Evolutionary conservation across 1,284 basidiomycete species (phyloP).

Genomic region (Sphagnurus paluster): DNA sequence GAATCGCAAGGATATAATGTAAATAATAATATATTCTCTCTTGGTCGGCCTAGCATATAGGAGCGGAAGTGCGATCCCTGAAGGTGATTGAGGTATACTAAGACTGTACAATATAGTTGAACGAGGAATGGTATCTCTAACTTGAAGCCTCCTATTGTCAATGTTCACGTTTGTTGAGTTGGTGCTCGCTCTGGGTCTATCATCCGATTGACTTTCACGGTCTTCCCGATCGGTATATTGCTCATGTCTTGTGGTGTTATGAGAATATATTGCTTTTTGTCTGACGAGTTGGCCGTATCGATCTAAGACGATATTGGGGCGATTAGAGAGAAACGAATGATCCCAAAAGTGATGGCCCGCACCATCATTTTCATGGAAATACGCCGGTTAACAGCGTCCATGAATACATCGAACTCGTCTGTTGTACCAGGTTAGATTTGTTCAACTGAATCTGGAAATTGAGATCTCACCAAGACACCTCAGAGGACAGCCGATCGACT

Average conservation of each 20-base stretch:
- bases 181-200: conserved; percentile 59
- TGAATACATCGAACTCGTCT: conserved; percentile 95
- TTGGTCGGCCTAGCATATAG: no score
- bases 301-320: conserved; percentile 49
- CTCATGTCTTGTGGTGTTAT: conserved; percentile 91
- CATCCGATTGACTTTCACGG: conserved; percentile 77
- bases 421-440: conserved; percentile 3
- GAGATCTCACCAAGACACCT: conserved; percentile 80
- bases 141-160: not conserved
- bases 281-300: conserved; percentile 80
- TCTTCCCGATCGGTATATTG: conserved; percentile 58
- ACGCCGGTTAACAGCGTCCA: conserved; percentile 91
- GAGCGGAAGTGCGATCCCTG: no score
- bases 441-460: conserved; percentile 10
- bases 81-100: no score
- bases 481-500: conserved; percentile 91
- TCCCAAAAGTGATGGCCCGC: conserved; percentile 24
- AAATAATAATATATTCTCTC: no score
- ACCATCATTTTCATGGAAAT: conserved; percentile 94
- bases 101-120: not conserved
- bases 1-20: conserved; percentile 3
- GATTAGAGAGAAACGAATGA: not conserved
- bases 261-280: conserved; percentile 88
- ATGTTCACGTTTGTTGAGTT: not conserved
- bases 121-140: not conserved